Conservation (phyloP, 1,284 basidiomycete genomes). For the Tylopilus sp. region DNA sequence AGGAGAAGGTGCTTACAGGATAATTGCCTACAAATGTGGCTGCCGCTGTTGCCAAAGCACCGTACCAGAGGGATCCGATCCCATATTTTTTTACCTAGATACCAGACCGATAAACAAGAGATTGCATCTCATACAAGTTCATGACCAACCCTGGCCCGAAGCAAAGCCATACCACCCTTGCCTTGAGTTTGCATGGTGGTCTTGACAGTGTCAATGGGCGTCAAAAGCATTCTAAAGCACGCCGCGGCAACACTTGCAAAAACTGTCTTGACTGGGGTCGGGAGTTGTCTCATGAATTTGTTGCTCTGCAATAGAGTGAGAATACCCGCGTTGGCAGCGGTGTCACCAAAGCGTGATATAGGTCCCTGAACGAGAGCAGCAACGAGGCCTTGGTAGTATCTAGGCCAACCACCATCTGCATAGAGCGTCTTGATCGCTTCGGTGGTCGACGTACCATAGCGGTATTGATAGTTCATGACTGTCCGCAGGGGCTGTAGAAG, state of each 20-base stretch:
- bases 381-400: constrained; percentile 86
- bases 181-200: constrained; percentile 94
- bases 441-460: constrained; percentile 82
- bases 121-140: not conserved
- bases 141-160: constrained; percentile 70
- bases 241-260: constrained; percentile 81
- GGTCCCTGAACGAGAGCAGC: constrained; percentile 88
- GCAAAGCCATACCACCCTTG: constrained; percentile 69
- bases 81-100: constrained; percentile 78
- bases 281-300: constrained; percentile 71
- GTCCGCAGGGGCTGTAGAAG: constrained; percentile 77
- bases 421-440: constrained; percentile 76
- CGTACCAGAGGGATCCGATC: constrained; percentile 85
- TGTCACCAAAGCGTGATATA: constrained; percentile 87
- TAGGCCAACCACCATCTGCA: constrained; percentile 79
- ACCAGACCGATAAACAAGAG: not conserved
- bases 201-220: constrained; percentile 92
- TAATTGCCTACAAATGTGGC: constrained; percentile 95
- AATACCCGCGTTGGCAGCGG: constrained; percentile 87
- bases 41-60: constrained; percentile 88
- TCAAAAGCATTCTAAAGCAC: constrained; percentile 84
- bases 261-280: constrained; percentile 72
- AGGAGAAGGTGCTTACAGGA: constrained; percentile 56
- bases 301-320: constrained; percentile 81
- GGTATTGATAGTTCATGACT: constrained; percentile 93